Evolutionary conservation across 2,329 filamentous ascomycete species (phyloP).

Genomic region (Cyclaneusma minus): DNA sequence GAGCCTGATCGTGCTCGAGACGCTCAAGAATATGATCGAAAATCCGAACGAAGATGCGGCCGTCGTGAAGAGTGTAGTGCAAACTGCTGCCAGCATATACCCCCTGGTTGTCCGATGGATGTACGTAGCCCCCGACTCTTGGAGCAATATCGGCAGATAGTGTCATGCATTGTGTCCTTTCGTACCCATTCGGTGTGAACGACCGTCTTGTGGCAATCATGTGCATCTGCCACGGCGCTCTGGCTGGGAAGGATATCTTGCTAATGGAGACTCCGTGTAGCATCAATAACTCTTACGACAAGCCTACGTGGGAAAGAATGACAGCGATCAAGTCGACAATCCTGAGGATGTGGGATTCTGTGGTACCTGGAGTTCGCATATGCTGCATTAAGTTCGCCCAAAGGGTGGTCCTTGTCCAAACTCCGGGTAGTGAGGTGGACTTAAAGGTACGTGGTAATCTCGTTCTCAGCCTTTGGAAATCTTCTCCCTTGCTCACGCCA

Average conservation of each 20-base stretch:
- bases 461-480: slow-evolving; percentile 1
- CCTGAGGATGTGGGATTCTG: slow-evolving; percentile 72
- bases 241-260: not conserved
- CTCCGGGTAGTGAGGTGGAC: slow-evolving; percentile 65
- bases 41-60: slow-evolving; percentile 60
- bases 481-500: slow-evolving; percentile 4
- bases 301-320: slow-evolving; percentile 75
- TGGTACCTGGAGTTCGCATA: slow-evolving; percentile 61
- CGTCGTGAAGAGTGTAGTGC: slow-evolving; percentile 75
- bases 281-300: slow-evolving; percentile 74
- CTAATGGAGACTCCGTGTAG: slow-evolving; percentile 29
- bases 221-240: too few species aligned
- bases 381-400: slow-evolving; percentile 98
- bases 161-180: too few species aligned
- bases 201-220: too few species aligned
- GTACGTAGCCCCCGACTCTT: slow-evolving; percentile 41
- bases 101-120: slow-evolving; percentile 84
- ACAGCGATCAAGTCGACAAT: slow-evolving; percentile 78
- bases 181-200: too few species aligned
- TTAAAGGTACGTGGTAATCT: slow-evolving; percentile 45
- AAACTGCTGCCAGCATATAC: slow-evolving; percentile 84
- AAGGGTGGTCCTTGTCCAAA: slow-evolving; percentile 83
- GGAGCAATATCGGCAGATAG: too few species aligned
- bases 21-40: slow-evolving; percentile 54
- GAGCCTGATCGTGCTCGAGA: slow-evolving; percentile 62